Evolutionary conservation across 2,329 filamentous ascomycete genomes (phyloP), one percentile per base, ranked within the genome.

Genomic region (Rhynchosporium agropyri): DNA sequence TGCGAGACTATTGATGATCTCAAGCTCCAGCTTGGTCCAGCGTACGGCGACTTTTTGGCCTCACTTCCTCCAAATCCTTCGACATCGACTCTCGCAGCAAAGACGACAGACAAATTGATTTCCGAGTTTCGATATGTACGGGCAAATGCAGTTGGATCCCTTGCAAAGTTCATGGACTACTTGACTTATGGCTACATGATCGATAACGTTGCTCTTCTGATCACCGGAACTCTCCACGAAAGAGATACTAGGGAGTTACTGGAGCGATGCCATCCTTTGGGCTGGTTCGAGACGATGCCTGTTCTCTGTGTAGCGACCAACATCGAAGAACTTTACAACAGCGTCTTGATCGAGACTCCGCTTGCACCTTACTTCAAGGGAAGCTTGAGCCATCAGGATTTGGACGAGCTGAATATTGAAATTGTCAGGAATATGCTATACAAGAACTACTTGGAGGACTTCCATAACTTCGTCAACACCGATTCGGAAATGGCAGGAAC

Each of bases 141-240:
- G 71, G 92, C 93, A 66, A 97, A 99, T 75, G 91, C 94, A 33
- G 91, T 91, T 2, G 95, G 95, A 15, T 91, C 92, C 0, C 86
- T 97, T 43, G 89, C 93, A 67, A 92, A 91, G 75, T 99, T 99
- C 78, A 92, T 99, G 86, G 92, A 98, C 77, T 99, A 97, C 78
- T 82, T 99, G 65, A 99, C 95, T 1, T 99, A 99, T 77, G 94
- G 93, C 66, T 99, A 99, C 83, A 99, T 99, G 95, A 99, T 99
- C 78, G 95, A 99, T 80, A 99, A 99, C 73, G 92, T 99, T 59
- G 95, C 96, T 45, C 88, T 99, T 46, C 87, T 99, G 73, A 99
- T 99, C 77, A 99, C 95, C 28, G 95, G 95, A 66, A 99, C 95
- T 12, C 85, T 99, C 36, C 95, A 99, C 79, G 96, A 99, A 80